These are phyloP conservation scores for Fusarium sp. DNA, from an alignment of 2,329 filamentous ascomycete genomes.

Conservation along the genomic window DNA sequence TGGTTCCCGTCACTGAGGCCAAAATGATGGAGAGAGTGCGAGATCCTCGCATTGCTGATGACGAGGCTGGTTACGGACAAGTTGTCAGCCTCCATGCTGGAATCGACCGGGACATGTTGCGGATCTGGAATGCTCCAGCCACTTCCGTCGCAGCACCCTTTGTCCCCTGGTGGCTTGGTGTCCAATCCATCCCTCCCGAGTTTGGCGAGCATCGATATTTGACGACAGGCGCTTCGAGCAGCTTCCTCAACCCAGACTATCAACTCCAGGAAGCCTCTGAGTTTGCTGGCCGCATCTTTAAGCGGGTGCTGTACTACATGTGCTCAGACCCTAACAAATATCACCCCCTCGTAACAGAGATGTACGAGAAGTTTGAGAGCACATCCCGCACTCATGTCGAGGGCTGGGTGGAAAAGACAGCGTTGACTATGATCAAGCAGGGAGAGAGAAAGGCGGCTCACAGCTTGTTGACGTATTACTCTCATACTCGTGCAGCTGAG, in stretches of 20 bases:
- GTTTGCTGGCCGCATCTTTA: conserved; percentile 43
- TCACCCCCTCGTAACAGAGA: conserved; percentile 32
- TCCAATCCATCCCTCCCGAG: conserved; percentile 39
- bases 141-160: conserved; percentile 40
- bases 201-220: conserved; percentile 42
- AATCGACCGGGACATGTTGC: conserved; percentile 35
- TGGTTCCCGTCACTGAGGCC: conserved; percentile 40
- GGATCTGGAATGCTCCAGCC: conserved; percentile 43
- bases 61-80: conserved; percentile 43
- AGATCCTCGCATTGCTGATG: conserved; percentile 42
- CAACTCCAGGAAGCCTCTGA: conserved; percentile 42
- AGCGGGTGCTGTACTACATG: conserved; percentile 44
- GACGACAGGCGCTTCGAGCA: conserved; percentile 42
- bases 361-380: conserved; percentile 31
- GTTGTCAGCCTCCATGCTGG: conserved; percentile 34
- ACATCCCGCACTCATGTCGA: conserved; percentile 33
- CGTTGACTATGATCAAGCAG: conserved; percentile 29
- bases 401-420: conserved; percentile 42
- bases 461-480: conserved; percentile 41
- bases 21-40: conserved; percentile 44
- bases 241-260: conserved; percentile 45
- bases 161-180: conserved; percentile 44
- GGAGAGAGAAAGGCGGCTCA: conserved; percentile 34
- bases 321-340: conserved; percentile 40
- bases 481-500: conserved; percentile 37